A percentile compares a stretch with the other conserved stretches of the same genome.
Conservation (phyloP, 2,329 filamentous ascomycete genomes). For the Leptoxyphium fumago region DNA sequence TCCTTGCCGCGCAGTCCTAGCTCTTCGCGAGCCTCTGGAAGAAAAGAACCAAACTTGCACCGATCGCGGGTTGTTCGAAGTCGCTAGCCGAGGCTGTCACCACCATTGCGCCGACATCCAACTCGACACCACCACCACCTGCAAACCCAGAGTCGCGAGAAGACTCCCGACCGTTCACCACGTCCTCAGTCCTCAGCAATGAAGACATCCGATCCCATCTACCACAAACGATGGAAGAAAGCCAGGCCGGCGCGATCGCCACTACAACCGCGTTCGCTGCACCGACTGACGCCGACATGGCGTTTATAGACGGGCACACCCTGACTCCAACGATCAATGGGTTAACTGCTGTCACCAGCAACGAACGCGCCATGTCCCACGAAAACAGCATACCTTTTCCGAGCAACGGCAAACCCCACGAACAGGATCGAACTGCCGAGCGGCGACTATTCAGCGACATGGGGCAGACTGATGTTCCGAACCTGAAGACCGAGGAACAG, state of each 20-base stretch:
- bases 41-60: too few relatives aligned
- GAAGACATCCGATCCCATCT: conserved; percentile 8
- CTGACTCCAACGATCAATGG: not conserved
- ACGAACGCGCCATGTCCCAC: conserved; percentile 1
- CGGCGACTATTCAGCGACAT: not conserved
- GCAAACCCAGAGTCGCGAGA: not conserved
- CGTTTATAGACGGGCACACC: not conserved
- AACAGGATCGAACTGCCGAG: not conserved
- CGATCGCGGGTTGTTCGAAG: too few relatives aligned
- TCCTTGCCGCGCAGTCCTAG: too few relatives aligned
- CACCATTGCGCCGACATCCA: too few relatives aligned
- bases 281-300: not conserved
- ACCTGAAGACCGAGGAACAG: not conserved
- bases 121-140: too few relatives aligned
- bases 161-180: not conserved
- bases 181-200: conserved; percentile 6
- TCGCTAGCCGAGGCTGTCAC: too few relatives aligned
- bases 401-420: conserved; percentile 1
- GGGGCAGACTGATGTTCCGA: not conserved
- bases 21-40: too few relatives aligned
- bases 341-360: conserved; percentile 1
- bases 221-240: conserved; percentile 13
- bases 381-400: not conserved
- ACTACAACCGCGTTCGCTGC: not conserved
- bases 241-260: conserved; percentile 11